Evolutionary conservation across 2,329 filamentous ascomycete genomes (phyloP).

Genomic region (Clarireedia hainanense): DNA sequence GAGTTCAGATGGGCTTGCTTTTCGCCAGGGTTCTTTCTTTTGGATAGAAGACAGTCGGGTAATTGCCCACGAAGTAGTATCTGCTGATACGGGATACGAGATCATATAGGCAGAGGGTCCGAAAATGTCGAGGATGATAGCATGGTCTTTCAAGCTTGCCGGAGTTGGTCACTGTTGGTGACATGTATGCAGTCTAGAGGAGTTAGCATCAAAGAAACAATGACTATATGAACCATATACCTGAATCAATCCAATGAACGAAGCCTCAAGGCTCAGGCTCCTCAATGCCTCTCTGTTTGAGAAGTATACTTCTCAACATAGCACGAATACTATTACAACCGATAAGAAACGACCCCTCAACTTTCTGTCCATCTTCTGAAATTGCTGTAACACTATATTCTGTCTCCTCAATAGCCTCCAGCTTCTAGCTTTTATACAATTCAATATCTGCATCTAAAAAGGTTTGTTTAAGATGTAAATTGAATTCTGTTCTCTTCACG

Average conservation of each 20-base stretch:
- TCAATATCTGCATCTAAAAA: conserved; percentile 1
- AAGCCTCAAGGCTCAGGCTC: conserved; percentile 5
- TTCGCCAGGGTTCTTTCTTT: conserved; percentile 4
- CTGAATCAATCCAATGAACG: conserved; percentile 8
- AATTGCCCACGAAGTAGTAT: conserved; percentile 9
- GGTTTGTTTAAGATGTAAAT: conserved; percentile 3
- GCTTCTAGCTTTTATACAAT: conserved; percentile 6
- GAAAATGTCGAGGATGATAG: conserved; percentile 7
- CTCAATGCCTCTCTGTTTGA: neutral
- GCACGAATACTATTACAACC: conserved; percentile 13
- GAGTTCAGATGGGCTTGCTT: neutral
- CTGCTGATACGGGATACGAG: conserved; percentile 2
- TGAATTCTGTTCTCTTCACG: conserved; percentile 2
- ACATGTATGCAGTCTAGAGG: neutral
- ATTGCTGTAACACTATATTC: conserved; percentile 1
- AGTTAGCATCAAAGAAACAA: too few relatives aligned
- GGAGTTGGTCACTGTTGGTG: conserved; percentile 2
- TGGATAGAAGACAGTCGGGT: neutral
- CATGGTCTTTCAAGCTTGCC: neutral
- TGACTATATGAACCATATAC: neutral
- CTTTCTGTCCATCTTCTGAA: conserved; percentile 1
- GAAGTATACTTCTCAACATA: conserved; percentile 4
- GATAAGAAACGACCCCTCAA: conserved; percentile 9
- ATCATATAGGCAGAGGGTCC: conserved; percentile 7
- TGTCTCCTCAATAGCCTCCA: conserved; percentile 2